phyloP scores from a whole-genome alignment of 305 asterid species.

The Euphrasia arctica region DNA sequence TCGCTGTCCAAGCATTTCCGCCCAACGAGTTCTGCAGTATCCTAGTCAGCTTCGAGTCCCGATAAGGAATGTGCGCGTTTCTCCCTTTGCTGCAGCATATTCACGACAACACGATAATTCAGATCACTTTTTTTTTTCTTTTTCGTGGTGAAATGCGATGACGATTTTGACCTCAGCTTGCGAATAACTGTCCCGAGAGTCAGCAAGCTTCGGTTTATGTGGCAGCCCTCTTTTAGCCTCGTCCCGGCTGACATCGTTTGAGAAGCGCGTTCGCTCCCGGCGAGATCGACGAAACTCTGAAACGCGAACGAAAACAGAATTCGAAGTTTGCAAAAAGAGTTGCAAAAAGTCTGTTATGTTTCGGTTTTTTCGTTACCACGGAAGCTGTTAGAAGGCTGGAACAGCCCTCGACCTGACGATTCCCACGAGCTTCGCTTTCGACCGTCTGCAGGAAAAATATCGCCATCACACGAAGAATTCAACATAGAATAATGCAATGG shows the following conservation, averaged over 20 bases:
- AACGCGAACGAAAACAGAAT: neutral
- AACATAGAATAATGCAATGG: neutral
- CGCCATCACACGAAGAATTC: constrained; percentile 10
- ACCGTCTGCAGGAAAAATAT: constrained; percentile 51
- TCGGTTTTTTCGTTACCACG: constrained; percentile 49
- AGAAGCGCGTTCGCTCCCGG: constrained; percentile 97
- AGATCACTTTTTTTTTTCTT: neutral
- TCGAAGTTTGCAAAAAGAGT: neutral
- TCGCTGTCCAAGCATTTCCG: constrained; percentile 88
- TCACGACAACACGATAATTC: neutral
- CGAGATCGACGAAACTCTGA: constrained; percentile 95
- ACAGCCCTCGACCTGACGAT: constrained; percentile 36
- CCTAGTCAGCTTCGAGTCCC: constrained; percentile 95
- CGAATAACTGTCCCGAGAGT: constrained; percentile 94
- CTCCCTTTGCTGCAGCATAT: constrained; percentile 74
- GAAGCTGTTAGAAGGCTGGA: constrained; percentile 75
- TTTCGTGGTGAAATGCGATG: no score
- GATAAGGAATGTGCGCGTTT: constrained; percentile 74
- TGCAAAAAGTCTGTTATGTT: neutral
- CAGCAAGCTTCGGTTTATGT: constrained; percentile 91
- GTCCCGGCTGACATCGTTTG: constrained; percentile 61
- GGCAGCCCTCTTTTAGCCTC: constrained; percentile 82
- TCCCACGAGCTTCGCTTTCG: constrained; percentile 68
- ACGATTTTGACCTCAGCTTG: constrained; percentile 58
- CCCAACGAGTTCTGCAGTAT: constrained; percentile 86